phyloP scores from a whole-genome alignment of 331 rosid genomes.

The Malus hybrid region DNA sequence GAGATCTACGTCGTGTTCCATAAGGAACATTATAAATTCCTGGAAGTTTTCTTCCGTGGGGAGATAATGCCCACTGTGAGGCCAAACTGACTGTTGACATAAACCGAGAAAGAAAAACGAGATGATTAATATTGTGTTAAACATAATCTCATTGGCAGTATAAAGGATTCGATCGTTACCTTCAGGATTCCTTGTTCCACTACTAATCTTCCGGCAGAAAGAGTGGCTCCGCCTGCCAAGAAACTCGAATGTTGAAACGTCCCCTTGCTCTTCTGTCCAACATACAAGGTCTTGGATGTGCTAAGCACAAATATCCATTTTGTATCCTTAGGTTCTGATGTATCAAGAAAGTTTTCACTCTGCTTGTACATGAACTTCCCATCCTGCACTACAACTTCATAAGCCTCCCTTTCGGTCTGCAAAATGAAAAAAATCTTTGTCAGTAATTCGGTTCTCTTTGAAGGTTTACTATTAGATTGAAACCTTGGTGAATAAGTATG shows the following conservation, averaged over 20 bases:
- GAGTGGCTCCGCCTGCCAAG: conserved; percentile 84
- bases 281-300: conserved; percentile 61
- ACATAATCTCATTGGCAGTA: neutral
- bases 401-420: conserved; percentile 57
- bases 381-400: conserved; percentile 41
- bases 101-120: neutral
- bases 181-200: conserved; percentile 57
- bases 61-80: conserved; percentile 90
- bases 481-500: neutral
- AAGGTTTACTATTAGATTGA: neutral
- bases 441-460: neutral
- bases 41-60: conserved; percentile 78
- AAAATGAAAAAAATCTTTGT: conserved; percentile 5
- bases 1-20: conserved; percentile 56
- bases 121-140: conserved; percentile 1
- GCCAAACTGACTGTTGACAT: conserved; percentile 58
- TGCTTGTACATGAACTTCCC: conserved; percentile 48
- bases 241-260: conserved; percentile 95
- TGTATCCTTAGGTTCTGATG: conserved; percentile 32
- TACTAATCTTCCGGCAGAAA: conserved; percentile 75
- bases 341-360: conserved; percentile 38
- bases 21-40: conserved; percentile 54
- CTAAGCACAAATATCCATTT: conserved; percentile 87
- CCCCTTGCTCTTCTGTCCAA: conserved; percentile 71
- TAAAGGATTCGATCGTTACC: conserved; percentile 30